Percentiles rank a stretch among this genome's conserved stretches.
Evolutionary conservation across 2,329 filamentous ascomycete species (phyloP).

Genomic region (Arachnomyces sp.): DNA sequence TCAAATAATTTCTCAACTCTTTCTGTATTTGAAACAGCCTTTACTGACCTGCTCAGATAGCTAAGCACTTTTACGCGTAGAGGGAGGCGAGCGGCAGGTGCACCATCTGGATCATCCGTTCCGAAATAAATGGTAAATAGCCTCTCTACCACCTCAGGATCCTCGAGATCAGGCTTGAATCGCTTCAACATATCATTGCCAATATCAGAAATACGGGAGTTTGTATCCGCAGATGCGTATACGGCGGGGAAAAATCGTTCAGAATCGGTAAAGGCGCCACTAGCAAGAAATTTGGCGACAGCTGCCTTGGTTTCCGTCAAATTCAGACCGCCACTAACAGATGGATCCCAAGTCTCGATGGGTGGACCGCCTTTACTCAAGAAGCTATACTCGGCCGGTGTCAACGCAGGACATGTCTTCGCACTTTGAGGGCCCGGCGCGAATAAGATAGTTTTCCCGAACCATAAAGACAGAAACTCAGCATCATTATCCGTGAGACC

Average conservation of each 20-base stretch:
- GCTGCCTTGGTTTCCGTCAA: conserved; percentile 63
- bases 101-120: conserved; percentile 38
- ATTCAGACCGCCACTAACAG: conserved; percentile 54
- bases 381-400: conserved; percentile 60
- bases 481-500: conserved; percentile 66
- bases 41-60: conserved; percentile 67
- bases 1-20: conserved; percentile 63
- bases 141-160: conserved; percentile 52
- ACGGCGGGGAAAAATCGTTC: conserved; percentile 80
- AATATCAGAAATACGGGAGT: conserved; percentile 72
- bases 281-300: conserved; percentile 65
- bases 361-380: conserved; percentile 50
- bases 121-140: conserved; percentile 68
- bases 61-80: conserved; percentile 70
- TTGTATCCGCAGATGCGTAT: conserved; percentile 73
- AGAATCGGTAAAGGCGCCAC: conserved; percentile 73
- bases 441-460: conserved; percentile 70
- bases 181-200: conserved; percentile 86
- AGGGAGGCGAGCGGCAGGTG: conserved; percentile 51
- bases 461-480: conserved; percentile 62
- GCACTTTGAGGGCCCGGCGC: conserved; percentile 38
- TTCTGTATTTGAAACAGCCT: conserved; percentile 61
- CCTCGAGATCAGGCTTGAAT: conserved; percentile 61
- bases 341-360: conserved; percentile 54
- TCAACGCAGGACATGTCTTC: conserved; percentile 53